Evolutionary conservation across 2,329 filamentous ascomycete species (phyloP).

Genomic region (Alternaria sp.): DNA sequence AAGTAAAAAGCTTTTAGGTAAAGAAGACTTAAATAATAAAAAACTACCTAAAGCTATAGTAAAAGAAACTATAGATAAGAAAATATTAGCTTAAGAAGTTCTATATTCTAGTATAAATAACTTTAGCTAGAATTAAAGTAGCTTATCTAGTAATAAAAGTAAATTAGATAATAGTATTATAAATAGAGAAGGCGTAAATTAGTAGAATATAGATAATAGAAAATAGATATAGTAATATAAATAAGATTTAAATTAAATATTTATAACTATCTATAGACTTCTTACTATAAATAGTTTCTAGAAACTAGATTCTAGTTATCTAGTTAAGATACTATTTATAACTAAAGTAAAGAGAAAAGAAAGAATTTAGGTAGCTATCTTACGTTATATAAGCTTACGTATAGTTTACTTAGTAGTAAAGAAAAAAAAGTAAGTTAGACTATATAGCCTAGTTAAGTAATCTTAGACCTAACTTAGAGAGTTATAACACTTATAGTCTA

Average conservation of each 20-base stretch:
- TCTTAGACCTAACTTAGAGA: no score
- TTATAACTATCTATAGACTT: background rate
- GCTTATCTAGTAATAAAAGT: constrained; percentile 8
- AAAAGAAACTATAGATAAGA: background rate
- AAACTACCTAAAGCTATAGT: background rate
- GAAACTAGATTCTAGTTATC: background rate
- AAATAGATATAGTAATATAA: constrained; percentile 9
- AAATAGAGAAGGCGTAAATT: constrained; percentile 10
- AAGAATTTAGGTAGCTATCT: no score
- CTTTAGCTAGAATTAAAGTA: background rate
- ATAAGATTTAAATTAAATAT: constrained; percentile 3
- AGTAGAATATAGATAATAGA: constrained; percentile 4
- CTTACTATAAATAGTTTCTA: no score
- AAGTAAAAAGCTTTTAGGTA: background rate
- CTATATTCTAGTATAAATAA: background rate
- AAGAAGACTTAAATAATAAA: background rate
- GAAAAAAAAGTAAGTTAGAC: no score
- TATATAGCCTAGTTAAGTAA: no score
- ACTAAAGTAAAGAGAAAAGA: no score
- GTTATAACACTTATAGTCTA: no score
- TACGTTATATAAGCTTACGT: no score
- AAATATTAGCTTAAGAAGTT: constrained; percentile 4
- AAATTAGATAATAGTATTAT: constrained; percentile 1
- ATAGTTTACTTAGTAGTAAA: no score
- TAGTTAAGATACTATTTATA: no score